Percentiles rank a stretch among this genome's conserved stretches.
Evolutionary conservation across 208 protist species (phyloP).

Genomic region (Leishmania martiniquensis): DNA sequence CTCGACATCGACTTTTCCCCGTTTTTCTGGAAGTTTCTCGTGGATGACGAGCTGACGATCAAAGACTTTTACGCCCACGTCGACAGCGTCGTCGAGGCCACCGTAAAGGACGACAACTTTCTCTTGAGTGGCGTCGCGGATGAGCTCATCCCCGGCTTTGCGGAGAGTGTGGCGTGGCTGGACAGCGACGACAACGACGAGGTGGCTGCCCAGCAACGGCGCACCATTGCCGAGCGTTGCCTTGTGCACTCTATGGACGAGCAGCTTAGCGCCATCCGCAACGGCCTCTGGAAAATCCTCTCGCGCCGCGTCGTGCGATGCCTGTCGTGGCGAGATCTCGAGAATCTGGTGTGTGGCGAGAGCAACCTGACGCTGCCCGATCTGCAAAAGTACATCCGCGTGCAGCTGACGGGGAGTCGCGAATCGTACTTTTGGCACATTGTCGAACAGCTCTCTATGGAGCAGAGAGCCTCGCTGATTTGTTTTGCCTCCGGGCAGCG

Average conservation of each 20-base stretch:
- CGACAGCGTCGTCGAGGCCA: slow-evolving; percentile 83
- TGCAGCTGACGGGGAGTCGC: slow-evolving; percentile 49
- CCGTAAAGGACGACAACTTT: slow-evolving; percentile 82
- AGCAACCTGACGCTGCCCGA: slow-evolving; percentile 66
- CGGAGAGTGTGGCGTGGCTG: slow-evolving; percentile 46
- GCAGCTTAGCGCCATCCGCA: slow-evolving; percentile 82
- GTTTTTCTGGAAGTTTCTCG: slow-evolving; percentile 93
- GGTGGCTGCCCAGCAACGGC: slow-evolving; percentile 38
- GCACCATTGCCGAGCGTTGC: slow-evolving; percentile 77
- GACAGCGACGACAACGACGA: slow-evolving; percentile 40
- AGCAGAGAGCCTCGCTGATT: slow-evolving; percentile 81
- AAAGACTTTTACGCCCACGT: slow-evolving; percentile 91
- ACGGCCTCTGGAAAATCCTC: slow-evolving; percentile 76
- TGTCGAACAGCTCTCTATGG: slow-evolving; percentile 77
- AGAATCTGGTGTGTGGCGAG: slow-evolving; percentile 82
- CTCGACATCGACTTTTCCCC: slow-evolving; percentile 90
- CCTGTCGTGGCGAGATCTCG: slow-evolving; percentile 85
- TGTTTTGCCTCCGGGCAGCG: slow-evolving; percentile 91
- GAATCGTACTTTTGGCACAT: slow-evolving; percentile 87
- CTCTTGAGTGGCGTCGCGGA: slow-evolving; percentile 78
- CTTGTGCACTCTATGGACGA: slow-evolving; percentile 89
- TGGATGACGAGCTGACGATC: slow-evolving; percentile 80
- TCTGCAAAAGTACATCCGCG: slow-evolving; percentile 68
- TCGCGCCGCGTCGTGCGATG: slow-evolving; percentile 86
- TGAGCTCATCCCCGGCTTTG: slow-evolving; percentile 83